phyloP scores from a whole-genome alignment of 495 filamentous ascomycete species.

The Lasiosphaeria miniovina region DNA sequence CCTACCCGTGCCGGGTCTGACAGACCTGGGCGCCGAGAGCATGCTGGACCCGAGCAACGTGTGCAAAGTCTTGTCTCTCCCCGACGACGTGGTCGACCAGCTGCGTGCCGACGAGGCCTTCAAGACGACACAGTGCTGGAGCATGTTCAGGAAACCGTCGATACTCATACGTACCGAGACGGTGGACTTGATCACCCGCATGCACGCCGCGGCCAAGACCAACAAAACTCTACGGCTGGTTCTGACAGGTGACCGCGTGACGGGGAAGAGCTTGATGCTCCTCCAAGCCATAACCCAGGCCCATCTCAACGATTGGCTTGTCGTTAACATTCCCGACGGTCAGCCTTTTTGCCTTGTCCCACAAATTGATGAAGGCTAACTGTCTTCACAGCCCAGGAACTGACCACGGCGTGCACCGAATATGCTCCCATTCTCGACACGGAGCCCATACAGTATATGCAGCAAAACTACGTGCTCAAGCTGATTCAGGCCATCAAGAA shows the following conservation, averaged over 20 bases:
- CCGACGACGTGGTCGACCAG: slow-evolving; percentile 67
- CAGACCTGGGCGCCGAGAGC: slow-evolving; percentile 54
- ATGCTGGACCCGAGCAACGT: slow-evolving; percentile 51
- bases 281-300: slow-evolving; percentile 83
- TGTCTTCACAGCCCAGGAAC: slow-evolving; percentile 64
- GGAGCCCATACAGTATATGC: slow-evolving; percentile 61
- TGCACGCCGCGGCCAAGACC: slow-evolving; percentile 52
- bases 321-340: slow-evolving; percentile 92
- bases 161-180: slow-evolving; percentile 73
- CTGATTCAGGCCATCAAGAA: slow-evolving; percentile 66
- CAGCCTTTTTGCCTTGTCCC: slow-evolving; percentile 21
- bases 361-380: slow-evolving; percentile 7
- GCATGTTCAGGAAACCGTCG: slow-evolving; percentile 75
- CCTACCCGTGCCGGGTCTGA: slow-evolving; percentile 64
- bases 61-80: slow-evolving; percentile 67
- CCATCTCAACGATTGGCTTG: slow-evolving; percentile 80
- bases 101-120: slow-evolving; percentile 83
- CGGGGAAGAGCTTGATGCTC: slow-evolving; percentile 82
- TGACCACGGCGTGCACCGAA: slow-evolving; percentile 72
- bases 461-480: slow-evolving; percentile 69
- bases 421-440: slow-evolving; percentile 66
- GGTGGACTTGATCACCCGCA: slow-evolving; percentile 60
- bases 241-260: slow-evolving; percentile 66
- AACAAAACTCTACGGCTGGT: slow-evolving; percentile 62
- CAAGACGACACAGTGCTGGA: slow-evolving; percentile 88